Evolutionary conservation across 768 basidiomycete genomes (phyloP).

Genomic region (Hygrophorus russula): DNA sequence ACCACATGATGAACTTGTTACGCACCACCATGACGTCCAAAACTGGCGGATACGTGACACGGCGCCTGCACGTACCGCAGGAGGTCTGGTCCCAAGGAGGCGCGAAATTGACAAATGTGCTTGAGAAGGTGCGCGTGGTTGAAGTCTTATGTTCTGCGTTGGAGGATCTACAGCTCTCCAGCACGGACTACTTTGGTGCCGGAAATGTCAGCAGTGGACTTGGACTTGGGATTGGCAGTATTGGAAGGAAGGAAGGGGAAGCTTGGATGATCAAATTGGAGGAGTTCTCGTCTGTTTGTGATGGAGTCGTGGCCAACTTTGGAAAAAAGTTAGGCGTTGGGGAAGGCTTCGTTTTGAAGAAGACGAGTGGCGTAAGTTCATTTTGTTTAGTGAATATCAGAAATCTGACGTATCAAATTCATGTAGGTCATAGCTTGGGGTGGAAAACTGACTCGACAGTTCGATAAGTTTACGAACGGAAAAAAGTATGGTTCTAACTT

Average conservation of each 20-base stretch:
- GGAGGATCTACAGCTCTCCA: slow-evolving; percentile 64
- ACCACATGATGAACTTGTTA: slow-evolving; percentile 81
- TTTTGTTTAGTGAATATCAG: neutral
- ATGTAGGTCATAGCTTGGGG: slow-evolving; percentile 45
- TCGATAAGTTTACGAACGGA: slow-evolving; percentile 80
- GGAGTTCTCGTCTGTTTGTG: slow-evolving; percentile 70
- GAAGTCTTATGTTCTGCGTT: slow-evolving; percentile 69
- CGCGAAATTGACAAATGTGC: slow-evolving; percentile 69
- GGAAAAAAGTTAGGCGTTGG: slow-evolving; percentile 85
- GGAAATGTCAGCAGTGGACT: slow-evolving; percentile 69
- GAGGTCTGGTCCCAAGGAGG: slow-evolving; percentile 91
- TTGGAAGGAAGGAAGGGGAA: slow-evolving; percentile 70
- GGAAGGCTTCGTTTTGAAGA: slow-evolving; percentile 78
- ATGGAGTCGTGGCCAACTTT: slow-evolving; percentile 69
- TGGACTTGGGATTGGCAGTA: slow-evolving; percentile 63
- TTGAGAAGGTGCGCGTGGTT: slow-evolving; percentile 81
- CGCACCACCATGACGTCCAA: slow-evolving; percentile 67
- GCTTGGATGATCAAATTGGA: slow-evolving; percentile 70
- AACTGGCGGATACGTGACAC: slow-evolving; percentile 83
- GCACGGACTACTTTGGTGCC: slow-evolving; percentile 66
- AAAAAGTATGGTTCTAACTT: slow-evolving; percentile 55
- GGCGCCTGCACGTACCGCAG: slow-evolving; percentile 75
- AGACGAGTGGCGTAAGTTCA: slow-evolving; percentile 23
- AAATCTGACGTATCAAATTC: neutral
- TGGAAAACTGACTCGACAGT: slow-evolving; percentile 58